Evolutionary conservation across 768 basidiomycete genomes (phyloP).

Genomic region (Thelephora ganbajun): DNA sequence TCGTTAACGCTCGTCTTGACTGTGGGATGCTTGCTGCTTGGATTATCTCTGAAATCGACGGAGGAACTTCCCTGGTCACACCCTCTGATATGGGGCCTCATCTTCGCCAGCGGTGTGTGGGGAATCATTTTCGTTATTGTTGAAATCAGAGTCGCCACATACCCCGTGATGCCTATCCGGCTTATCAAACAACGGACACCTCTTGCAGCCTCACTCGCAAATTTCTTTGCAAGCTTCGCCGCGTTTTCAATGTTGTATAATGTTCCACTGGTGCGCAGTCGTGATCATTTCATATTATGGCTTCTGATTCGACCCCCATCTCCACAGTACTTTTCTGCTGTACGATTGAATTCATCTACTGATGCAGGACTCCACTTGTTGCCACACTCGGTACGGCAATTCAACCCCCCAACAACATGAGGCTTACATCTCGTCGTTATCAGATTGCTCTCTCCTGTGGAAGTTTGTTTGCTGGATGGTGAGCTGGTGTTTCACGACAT

Average conservation of each 20-base stretch:
- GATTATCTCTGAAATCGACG: slow-evolving; percentile 63
- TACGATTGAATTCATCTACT: slow-evolving; percentile 52
- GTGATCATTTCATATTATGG: neutral
- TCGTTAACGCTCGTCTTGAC: slow-evolving; percentile 64
- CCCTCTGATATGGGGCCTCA: slow-evolving; percentile 54
- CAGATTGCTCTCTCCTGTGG: slow-evolving; percentile 74
- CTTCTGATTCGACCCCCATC: slow-evolving; percentile 6
- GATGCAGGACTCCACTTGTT: slow-evolving; percentile 73
- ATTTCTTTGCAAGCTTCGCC: slow-evolving; percentile 63
- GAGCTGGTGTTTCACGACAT: slow-evolving; percentile 8
- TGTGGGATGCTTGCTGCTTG: slow-evolving; percentile 60
- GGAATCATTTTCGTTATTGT: slow-evolving; percentile 54
- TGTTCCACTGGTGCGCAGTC: slow-evolving; percentile 52
- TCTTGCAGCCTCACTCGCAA: slow-evolving; percentile 65
- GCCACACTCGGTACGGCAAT: slow-evolving; percentile 65
- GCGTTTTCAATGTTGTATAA: slow-evolving; percentile 85
- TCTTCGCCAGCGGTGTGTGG: slow-evolving; percentile 42
- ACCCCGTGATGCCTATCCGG: slow-evolving; percentile 84
- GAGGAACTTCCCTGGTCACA: slow-evolving; percentile 69
- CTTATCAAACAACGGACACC: slow-evolving; percentile 70
- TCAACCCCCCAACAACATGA: slow-evolving; percentile 10
- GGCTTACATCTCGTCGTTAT: slow-evolving; percentile 4
- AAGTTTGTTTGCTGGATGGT: slow-evolving; percentile 83
- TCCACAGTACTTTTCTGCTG: slow-evolving; percentile 68
- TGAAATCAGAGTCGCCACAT: slow-evolving; percentile 64